A percentile compares a stretch with the other conserved stretches of the same genome.
Evolutionary conservation across 2,329 filamentous ascomycete species (phyloP).

Genomic region (Exophiala bonariae): DNA sequence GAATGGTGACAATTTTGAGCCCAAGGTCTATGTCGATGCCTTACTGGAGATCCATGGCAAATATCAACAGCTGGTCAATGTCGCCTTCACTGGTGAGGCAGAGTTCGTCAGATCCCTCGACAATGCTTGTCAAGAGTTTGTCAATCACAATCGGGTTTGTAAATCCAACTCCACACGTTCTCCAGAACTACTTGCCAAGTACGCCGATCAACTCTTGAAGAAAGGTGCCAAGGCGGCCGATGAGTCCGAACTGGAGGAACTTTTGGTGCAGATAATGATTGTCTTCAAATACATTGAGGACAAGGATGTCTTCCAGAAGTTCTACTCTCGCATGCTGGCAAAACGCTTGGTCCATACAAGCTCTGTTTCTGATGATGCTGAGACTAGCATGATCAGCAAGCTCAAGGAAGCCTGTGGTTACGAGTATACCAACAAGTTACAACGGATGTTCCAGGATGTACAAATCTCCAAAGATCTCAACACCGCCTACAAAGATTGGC

Average conservation of each 20-base stretch:
- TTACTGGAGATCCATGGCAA: conserved; percentile 91
- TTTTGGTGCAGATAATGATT: conserved; percentile 92
- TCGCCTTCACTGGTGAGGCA: conserved; percentile 90
- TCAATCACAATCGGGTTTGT: conserved; percentile 96
- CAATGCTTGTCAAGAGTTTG: conserved; percentile 96
- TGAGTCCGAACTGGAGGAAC: conserved; percentile 87
- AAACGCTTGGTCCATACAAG: conserved; percentile 92
- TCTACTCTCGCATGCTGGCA: conserved; percentile 95
- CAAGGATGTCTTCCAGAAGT: conserved; percentile 99
- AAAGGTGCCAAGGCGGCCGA: conserved; percentile 92
- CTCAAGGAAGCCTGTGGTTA: conserved; percentile 98
- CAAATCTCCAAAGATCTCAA: conserved; percentile 99
- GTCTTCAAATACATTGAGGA: conserved; percentile 99
- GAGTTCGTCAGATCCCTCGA: conserved; percentile 96
- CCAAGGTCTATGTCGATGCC: conserved; percentile 94
- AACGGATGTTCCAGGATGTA: conserved; percentile 99
- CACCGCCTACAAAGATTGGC: conserved; percentile 77
- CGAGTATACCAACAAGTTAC: conserved; percentile 98
- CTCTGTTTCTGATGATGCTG: conserved; percentile 93
- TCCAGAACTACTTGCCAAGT: conserved; percentile 91
- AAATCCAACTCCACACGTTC: conserved; percentile 91
- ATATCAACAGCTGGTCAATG: conserved; percentile 87
- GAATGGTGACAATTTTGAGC: conserved; percentile 86
- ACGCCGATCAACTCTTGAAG: conserved; percentile 87
- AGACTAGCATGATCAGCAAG: conserved; percentile 99